Base-by-base conservation (phyloP, 148 eudicot genomes). In the Dianthus caryophyllus region DNA sequence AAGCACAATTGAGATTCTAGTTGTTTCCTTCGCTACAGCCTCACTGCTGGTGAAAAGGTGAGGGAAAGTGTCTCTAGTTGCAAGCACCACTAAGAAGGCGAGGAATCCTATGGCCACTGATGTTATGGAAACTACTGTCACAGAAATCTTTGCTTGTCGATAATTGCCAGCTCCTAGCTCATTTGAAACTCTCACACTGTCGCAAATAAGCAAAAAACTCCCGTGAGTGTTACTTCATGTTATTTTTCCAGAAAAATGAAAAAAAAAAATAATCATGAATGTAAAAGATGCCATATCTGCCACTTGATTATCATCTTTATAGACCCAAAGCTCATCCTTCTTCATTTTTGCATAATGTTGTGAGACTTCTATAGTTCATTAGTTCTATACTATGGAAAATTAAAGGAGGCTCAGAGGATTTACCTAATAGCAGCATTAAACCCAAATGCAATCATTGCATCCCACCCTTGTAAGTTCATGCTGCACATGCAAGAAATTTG, bases 381-480 rank as follows among this genome's bases (percentile, higher is more conserved):
- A 9, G 17, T 27, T 68, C 14, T 33, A 44, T 20, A 16, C 55
- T 18, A 46, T 31, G 8, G 6, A 53, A 48, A 0, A 1, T 18
- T 11, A n/a, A 46, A 27, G 12, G 13, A 44, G 46, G 64, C 53
- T 30, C 16, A 41, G 13, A 24, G 20, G 18, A 31, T 48, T 72
- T 59, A 85, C 94, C 94, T 88, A 64, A 85, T 80, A 51, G 88
- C 95, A 56, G 95, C 95, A 79, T 84, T 88, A 69, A 88, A 88
- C 53, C 95, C 95, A 22, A 88, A 60, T 15, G 88, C 86, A 56
- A 88, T 88, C 95, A 88, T 85, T 2, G 85, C 85, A 79, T 82
- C 88, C 95, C 95, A 88, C 63, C 95, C 90, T 25, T 80, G 73
- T 60, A 89, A 84, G 66, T 89, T 89, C 96, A 89, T 84, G 82